Percentiles rank a stretch among this genome's conserved stretches.
Evolutionary conservation across 257 asterid genomes (phyloP).

Genomic region (Pogostemon cablin): DNA sequence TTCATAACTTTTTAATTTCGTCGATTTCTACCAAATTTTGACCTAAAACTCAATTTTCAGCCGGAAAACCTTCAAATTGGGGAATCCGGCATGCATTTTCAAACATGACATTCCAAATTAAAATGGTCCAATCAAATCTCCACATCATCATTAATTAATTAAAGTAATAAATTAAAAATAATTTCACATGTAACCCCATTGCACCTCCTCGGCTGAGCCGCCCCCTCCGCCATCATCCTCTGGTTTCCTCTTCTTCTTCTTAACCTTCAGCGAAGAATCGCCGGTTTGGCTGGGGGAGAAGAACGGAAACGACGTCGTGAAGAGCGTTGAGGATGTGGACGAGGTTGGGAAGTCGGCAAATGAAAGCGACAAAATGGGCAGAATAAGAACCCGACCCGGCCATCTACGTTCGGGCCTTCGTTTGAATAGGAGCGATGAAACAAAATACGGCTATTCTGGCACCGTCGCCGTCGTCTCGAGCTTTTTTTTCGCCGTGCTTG

Average conservation of each 20-base stretch:
- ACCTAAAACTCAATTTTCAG: no score
- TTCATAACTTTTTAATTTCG: no score
- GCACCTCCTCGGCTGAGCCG: constrained; percentile 74
- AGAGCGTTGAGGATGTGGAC: constrained; percentile 59
- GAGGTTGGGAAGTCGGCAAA: constrained; percentile 51
- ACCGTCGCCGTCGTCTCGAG: constrained; percentile 23
- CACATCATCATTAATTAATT: no score
- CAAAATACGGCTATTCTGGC: constrained; percentile 30
- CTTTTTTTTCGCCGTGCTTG: constrained; percentile 22
- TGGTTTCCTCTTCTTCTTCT: constrained; percentile 47
- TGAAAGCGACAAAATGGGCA: constrained; percentile 65
- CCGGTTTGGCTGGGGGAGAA: constrained; percentile 31
- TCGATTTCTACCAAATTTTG: no score
- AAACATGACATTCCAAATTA: no score
- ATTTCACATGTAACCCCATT: background rate
- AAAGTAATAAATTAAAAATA: no score
- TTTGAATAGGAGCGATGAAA: constrained; percentile 60
- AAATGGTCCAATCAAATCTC: no score
- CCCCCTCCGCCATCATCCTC: constrained; percentile 8
- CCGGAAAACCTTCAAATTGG: no score
- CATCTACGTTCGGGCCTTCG: constrained; percentile 82
- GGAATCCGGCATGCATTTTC: no score
- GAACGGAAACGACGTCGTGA: constrained; percentile 54
- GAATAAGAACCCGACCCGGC: constrained; percentile 57
- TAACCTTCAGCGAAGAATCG: constrained; percentile 32